phyloP scores from a whole-genome alignment of 352 stramenopile genomes.

The Vaucheria bursata region DNA sequence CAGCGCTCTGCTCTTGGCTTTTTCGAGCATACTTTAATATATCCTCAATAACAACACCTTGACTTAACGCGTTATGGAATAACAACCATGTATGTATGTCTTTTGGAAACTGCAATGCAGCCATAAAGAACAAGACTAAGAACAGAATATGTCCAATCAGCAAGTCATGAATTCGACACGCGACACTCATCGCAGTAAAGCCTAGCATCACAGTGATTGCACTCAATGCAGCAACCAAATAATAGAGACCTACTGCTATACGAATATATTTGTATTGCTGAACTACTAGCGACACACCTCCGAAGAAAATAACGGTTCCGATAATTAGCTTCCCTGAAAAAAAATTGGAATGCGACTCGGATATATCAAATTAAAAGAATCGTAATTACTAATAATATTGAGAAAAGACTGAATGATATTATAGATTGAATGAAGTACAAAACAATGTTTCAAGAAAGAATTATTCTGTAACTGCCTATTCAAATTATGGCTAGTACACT shows the following conservation, averaged over 20 bases:
- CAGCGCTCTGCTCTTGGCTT: conserved; percentile 55
- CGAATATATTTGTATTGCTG: conserved; percentile 44
- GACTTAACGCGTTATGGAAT: conserved; percentile 91
- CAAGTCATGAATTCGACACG: conserved; percentile 88
- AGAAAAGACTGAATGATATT: too few relatives aligned
- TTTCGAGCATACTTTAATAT: conserved; percentile 77
- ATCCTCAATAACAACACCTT: conserved; percentile 90
- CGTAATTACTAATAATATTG: background rate
- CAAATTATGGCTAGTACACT: too few relatives aligned
- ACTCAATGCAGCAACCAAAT: conserved; percentile 75
- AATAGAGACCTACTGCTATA: conserved; percentile 72
- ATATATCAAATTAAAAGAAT: too few relatives aligned
- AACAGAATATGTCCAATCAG: conserved; percentile 82
- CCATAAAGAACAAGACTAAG: conserved; percentile 76
- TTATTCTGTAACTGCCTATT: background rate
- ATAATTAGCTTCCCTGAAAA: conserved; percentile 31
- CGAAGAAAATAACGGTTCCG: conserved; percentile 62
- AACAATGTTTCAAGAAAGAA: background rate
- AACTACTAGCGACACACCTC: conserved; percentile 62
- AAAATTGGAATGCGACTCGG: too few relatives aligned
- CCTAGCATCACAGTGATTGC: conserved; percentile 71
- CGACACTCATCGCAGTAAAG: conserved; percentile 46
- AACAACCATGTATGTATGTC: conserved; percentile 83
- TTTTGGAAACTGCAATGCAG: conserved; percentile 57
- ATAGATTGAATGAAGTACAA: too few relatives aligned